These are phyloP conservation scores for Acacia melanoxylon DNA, from an alignment of 306 rosid species.

Conservation along the genomic window DNA sequence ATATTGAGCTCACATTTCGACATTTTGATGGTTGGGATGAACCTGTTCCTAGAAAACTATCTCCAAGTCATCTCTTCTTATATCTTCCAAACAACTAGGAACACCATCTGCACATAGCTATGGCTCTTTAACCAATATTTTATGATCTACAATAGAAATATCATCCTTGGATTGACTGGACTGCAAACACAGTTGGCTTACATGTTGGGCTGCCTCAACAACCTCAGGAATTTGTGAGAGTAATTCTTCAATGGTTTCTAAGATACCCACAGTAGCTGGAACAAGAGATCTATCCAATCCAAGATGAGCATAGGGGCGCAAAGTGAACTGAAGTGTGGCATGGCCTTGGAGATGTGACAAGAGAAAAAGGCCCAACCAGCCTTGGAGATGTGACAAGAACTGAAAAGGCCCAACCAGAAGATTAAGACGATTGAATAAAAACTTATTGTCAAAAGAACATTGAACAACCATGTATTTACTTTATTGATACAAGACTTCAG, in stretches of 20 bases:
- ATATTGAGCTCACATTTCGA: conserved; percentile 85
- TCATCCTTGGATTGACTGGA: conserved; percentile 45
- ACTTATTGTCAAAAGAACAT: conserved; percentile 5
- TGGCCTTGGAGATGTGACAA: too few relatives aligned
- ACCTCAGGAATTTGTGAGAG: conserved; percentile 79
- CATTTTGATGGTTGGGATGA: conserved; percentile 98
- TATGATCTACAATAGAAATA: conserved; percentile 33
- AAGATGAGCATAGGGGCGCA: conserved; percentile 74
- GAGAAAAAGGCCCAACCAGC: too few relatives aligned
- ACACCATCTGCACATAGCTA: conserved; percentile 57
- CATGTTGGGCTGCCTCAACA: conserved; percentile 66
- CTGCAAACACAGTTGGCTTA: conserved; percentile 60
- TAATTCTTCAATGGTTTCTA: conserved; percentile 64
- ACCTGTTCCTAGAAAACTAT: conserved; percentile 92
- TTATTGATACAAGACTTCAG: conserved; percentile 5
- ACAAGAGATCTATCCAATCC: conserved; percentile 82
- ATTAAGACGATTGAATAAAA: not conserved
- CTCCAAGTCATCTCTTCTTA: conserved; percentile 93
- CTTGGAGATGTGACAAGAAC: not conserved
- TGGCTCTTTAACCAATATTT: conserved; percentile 70
- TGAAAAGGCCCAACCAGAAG: not conserved
- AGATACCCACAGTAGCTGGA: conserved; percentile 50
- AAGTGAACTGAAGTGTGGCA: conserved; percentile 92
- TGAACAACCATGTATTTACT: not conserved
- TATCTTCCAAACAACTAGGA: conserved; percentile 79